phyloP scores from a whole-genome alignment of 2,329 filamentous ascomycete genomes.

The Colletotrichum graminicola region DNA sequence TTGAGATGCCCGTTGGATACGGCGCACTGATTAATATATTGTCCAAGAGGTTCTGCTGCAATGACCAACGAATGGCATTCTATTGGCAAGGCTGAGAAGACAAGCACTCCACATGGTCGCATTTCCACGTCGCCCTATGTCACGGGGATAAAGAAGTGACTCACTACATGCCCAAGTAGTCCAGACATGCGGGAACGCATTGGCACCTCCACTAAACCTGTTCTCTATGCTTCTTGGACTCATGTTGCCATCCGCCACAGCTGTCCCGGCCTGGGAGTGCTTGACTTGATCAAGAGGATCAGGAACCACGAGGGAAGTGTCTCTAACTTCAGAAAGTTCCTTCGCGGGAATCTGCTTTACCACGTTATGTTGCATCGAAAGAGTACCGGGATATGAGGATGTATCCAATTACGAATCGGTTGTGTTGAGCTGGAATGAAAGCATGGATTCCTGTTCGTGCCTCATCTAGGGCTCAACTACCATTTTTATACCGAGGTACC shows the following conservation, averaged over 20 bases:
- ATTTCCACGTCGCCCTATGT: no score
- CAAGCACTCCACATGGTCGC: not conserved
- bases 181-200: not conserved
- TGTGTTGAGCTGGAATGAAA: not conserved
- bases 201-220: not conserved
- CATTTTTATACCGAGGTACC: no score
- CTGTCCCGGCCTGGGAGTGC: not conserved
- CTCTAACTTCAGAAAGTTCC: not conserved
- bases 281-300: not conserved
- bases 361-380: not conserved
- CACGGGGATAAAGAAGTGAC: not conserved
- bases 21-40: constrained; percentile 4
- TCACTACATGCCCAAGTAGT: not conserved
- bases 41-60: not conserved
- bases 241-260: not conserved
- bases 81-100: not conserved
- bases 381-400: not conserved
- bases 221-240: not conserved
- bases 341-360: not conserved
- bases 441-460: not conserved
- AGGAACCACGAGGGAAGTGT: not conserved
- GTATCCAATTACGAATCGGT: no score
- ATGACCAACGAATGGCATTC: not conserved
- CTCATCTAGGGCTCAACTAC: not conserved
- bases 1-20: not conserved